Conservation (phyloP, 2,329 filamentous ascomycete genomes). For the Plectosphaerella cucumerina region DNA sequence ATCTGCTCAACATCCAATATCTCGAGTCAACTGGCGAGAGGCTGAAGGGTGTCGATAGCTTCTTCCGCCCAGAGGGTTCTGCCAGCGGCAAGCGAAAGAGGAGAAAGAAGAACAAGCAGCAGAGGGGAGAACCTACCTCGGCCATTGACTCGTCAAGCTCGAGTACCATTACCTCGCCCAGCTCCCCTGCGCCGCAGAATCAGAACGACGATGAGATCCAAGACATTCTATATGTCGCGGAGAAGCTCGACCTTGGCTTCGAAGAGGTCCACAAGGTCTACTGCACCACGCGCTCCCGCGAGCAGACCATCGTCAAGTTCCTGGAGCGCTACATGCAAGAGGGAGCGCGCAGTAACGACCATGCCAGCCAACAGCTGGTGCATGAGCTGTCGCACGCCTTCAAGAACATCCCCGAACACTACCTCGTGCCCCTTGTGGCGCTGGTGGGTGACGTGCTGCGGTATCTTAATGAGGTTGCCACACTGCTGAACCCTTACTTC, state of each 20-base stretch:
- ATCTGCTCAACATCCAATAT: constrained; percentile 74
- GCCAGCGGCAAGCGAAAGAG: constrained; percentile 21
- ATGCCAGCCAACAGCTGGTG: constrained; percentile 22
- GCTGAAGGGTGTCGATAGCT: constrained; percentile 77
- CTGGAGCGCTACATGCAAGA: constrained; percentile 37
- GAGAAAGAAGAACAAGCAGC: constrained; percentile 24
- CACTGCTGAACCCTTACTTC: constrained; percentile 36
- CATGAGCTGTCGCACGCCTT: constrained; percentile 31
- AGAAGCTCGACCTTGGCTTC: constrained; percentile 35
- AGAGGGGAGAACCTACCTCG: background rate
- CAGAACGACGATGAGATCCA: constrained; percentile 24
- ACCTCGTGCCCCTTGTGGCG: constrained; percentile 33
- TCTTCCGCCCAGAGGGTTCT: constrained; percentile 54
- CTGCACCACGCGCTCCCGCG: constrained; percentile 30
- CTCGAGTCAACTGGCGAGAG: constrained; percentile 64
- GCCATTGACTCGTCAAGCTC: constrained; percentile 9
- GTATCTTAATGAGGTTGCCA: constrained; percentile 35
- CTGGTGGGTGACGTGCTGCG: constrained; percentile 27
- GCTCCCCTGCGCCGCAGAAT: background rate
- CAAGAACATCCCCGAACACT: constrained; percentile 37
- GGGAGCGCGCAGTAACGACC: constrained; percentile 26
- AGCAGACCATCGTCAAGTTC: constrained; percentile 35
- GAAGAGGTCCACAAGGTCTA: constrained; percentile 34
- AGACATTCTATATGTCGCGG: constrained; percentile 39
- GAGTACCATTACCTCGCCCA: constrained; percentile 1